Percentiles rank a stretch among this genome's conserved stretches.
These are phyloP conservation scores for Globisporangium sylvaticum DNA, from an alignment of 352 stramenopile genomes.

Conservation along the genomic window DNA sequence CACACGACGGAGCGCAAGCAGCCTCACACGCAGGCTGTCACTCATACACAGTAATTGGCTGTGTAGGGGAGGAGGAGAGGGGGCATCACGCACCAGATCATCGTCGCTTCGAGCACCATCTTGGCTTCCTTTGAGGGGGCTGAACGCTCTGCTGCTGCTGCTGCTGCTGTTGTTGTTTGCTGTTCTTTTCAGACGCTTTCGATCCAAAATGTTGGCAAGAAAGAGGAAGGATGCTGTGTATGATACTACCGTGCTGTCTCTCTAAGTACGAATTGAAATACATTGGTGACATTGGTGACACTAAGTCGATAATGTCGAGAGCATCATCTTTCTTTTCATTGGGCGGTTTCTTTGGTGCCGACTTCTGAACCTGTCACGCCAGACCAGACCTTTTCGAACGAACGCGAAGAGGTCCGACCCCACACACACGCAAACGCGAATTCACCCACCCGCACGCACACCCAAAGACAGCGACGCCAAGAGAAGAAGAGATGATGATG, in stretches of 20 bases:
- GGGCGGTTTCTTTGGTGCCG: neutral
- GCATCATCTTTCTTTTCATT: neutral
- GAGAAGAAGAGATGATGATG: slow-evolving; percentile 1
- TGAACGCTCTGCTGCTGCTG: no score
- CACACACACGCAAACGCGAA: neutral
- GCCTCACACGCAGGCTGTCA: neutral
- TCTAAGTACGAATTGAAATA: neutral
- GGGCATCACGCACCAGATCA: slow-evolving; percentile 66
- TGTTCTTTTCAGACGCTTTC: neutral
- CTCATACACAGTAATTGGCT: neutral
- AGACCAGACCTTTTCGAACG: slow-evolving; percentile 6
- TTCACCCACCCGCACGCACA: neutral
- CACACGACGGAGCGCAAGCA: neutral
- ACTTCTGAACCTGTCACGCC: neutral
- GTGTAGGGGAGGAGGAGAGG: neutral
- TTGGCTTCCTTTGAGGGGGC: slow-evolving; percentile 12
- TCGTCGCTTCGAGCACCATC: slow-evolving; percentile 88
- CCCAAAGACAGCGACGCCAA: neutral
- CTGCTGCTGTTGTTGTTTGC: slow-evolving; percentile 12
- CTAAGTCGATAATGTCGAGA: no score
- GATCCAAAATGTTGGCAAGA: slow-evolving; percentile 4
- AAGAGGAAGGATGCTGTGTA: neutral
- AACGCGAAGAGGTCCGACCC: slow-evolving; percentile 11
- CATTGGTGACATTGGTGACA: neutral
- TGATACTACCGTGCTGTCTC: neutral